Evolutionary conservation across 2,329 filamentous ascomycete genomes (phyloP), one percentile per base, ranked within the genome.

Genomic region (Diaporthe velutina): DNA sequence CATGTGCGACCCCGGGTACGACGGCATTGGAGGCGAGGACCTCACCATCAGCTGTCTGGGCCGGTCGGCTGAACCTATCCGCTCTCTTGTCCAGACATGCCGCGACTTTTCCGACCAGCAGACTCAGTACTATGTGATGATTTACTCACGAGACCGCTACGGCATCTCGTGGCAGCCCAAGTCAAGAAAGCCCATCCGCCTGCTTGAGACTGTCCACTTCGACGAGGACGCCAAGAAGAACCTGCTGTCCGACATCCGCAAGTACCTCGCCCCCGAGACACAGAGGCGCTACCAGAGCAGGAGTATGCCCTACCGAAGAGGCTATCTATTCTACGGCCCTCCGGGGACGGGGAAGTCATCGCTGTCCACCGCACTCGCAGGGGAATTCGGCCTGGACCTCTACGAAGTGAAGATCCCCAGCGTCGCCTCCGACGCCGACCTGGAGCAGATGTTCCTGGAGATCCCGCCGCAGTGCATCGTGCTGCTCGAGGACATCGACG

Each of bases 251-350:
- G 88, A 90, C 74, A 86, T 89, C 48, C 84, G 84, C 12, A 89
- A 89, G 58, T 90, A 90, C 74, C 81, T 90, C 3, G 85, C 88
- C 30, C 85, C 85, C 1, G 83, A 82, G 66, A 86, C 85, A 0
- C 83, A 84, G 73, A 85, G 86, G 52, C 91, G 91, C 83, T 94
- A 95, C 75, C 88, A 91, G 15, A 89, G 89, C 42, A 88, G 92
- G 9, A 92, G 91, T 4, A 92, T 93, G 70, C 92, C 92, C 0
- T 92, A 93, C 77, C 86, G 91, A 1, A 85, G 91, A 42, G 92
- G 92, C 0, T 93, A 93, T 78, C 85, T 93, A 0, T 90, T 93
- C 71, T 88, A 93, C 74, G 91, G 92, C 0, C 91, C 90, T 0
- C 90, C 90, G 0, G 90, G 90, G 0, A 92, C 90, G 0, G 90